Conservation (phyloP, 768 basidiomycete genomes). For the Lactarius deliciosus region DNA sequence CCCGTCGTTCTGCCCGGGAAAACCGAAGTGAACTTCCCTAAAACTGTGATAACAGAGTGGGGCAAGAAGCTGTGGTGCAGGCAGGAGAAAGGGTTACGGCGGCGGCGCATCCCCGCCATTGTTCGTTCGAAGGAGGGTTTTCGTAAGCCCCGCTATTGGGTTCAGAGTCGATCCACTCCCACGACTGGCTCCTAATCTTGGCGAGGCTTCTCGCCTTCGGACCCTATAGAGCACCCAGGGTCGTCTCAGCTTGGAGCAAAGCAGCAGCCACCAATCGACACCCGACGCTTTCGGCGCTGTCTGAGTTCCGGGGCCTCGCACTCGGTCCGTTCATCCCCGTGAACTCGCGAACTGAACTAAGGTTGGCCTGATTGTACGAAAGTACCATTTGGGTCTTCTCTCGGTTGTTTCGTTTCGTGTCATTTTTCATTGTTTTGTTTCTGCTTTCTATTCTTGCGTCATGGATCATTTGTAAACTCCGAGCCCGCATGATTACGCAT, state of each 20-base stretch:
- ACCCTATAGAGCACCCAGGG: conserved; percentile 14
- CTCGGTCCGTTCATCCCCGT: conserved; percentile 18
- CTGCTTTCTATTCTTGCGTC: background rate
- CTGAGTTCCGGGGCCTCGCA: conserved; percentile 19
- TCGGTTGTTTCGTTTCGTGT: conserved; percentile 14
- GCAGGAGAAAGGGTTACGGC: background rate
- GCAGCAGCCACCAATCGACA: background rate
- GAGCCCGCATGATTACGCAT: background rate
- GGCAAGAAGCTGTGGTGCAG: background rate
- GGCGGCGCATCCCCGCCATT: background rate
- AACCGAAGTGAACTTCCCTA: background rate
- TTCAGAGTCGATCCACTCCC: conserved; percentile 21
- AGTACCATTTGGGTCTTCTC: conserved; percentile 14
- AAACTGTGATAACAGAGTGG: conserved; percentile 15
- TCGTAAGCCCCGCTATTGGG: conserved; percentile 6
- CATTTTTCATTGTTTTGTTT: background rate
- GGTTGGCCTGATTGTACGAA: background rate
- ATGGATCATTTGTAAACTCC: background rate
- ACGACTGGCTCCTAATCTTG: conserved; percentile 14
- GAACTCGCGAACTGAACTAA: background rate
- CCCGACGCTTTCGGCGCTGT: conserved; percentile 9
- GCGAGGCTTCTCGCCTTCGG: conserved; percentile 16
- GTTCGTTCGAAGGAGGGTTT: conserved; percentile 6
- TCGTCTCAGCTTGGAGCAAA: background rate
- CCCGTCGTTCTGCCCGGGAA: background rate